Evolutionary conservation across 768 basidiomycete species (phyloP).

Genomic region (Pisolithus orientalis): DNA sequence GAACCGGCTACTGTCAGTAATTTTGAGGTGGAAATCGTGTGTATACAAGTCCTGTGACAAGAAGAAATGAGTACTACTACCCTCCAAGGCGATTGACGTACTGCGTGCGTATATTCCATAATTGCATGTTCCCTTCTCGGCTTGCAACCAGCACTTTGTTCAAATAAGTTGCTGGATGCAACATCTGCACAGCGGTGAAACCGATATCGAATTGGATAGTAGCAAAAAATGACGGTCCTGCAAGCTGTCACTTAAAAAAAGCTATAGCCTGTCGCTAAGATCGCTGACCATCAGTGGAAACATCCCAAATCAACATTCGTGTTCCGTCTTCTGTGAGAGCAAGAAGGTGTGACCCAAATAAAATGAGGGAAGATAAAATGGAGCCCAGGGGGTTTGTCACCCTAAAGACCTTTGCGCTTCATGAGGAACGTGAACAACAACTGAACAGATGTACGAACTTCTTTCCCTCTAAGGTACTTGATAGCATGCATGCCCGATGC

Average conservation of each 20-base stretch:
- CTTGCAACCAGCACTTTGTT: constrained; percentile 92
- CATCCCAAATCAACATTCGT: constrained; percentile 76
- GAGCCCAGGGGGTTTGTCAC: constrained; percentile 61
- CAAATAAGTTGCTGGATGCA: constrained; percentile 94
- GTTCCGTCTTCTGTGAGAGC: constrained; percentile 74
- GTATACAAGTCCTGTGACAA: constrained; percentile 64
- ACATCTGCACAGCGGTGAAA: constrained; percentile 78
- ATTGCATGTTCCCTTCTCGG: constrained; percentile 70
- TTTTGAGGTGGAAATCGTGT: constrained; percentile 58
- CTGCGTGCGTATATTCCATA: constrained; percentile 93
- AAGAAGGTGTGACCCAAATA: constrained; percentile 80
- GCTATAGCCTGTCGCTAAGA: not conserved
- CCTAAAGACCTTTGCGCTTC: constrained; percentile 38
- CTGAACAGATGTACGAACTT: constrained; percentile 39
- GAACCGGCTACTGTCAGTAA: constrained; percentile 39
- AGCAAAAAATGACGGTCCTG: constrained; percentile 29
- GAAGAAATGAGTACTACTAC: not conserved
- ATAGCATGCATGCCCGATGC: constrained; percentile 61
- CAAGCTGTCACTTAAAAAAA: constrained; percentile 3
- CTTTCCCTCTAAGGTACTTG: constrained; percentile 85
- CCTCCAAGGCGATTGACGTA: constrained; percentile 29
- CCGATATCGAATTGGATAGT: constrained; percentile 74
- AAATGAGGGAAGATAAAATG: constrained; percentile 53
- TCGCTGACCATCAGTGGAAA: constrained; percentile 48
- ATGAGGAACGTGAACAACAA: constrained; percentile 3